Conservation (phyloP, 2,329 filamentous ascomycete species). For the Byssothecium circinans region DNA sequence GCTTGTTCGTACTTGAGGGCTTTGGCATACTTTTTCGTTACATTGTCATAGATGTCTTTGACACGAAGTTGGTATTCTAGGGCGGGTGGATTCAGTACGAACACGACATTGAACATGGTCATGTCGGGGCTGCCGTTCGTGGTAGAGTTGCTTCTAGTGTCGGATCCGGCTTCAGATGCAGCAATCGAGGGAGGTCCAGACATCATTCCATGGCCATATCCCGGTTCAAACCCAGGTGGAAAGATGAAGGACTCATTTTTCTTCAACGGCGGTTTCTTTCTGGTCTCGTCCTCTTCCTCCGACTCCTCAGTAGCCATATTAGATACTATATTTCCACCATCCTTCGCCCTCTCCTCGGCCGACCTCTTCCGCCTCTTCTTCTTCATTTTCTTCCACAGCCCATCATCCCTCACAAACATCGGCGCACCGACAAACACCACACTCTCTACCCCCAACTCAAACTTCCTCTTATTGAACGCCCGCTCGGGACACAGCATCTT, state of each 20-base stretch:
- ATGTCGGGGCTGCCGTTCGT: constrained; percentile 66
- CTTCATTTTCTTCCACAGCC: constrained; percentile 43
- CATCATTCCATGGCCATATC: constrained; percentile 42
- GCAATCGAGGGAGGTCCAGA: constrained; percentile 34
- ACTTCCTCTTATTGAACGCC: constrained; percentile 44
- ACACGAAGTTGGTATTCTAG: constrained; percentile 73
- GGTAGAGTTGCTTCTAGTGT: constrained; percentile 43
- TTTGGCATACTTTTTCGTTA: constrained; percentile 90
- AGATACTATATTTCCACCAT: constrained; percentile 20
- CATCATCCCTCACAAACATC: constrained; percentile 47
- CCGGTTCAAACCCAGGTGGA: constrained; percentile 43
- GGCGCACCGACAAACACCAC: constrained; percentile 46
- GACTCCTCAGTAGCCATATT: constrained; percentile 22
- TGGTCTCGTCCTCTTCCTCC: constrained; percentile 12
- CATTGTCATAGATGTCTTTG: constrained; percentile 82
- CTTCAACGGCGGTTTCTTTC: constrained; percentile 6
- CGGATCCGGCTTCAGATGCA: constrained; percentile 42
- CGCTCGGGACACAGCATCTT: constrained; percentile 43
- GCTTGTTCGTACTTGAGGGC: constrained; percentile 92
- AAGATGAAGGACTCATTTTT: constrained; percentile 33
- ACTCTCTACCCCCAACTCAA: constrained; percentile 45
- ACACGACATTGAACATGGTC: constrained; percentile 98
- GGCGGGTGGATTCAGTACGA: constrained; percentile 79
- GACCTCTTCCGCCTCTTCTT: constrained; percentile 36
- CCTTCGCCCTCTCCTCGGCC: constrained; percentile 22